phyloP scores from a whole-genome alignment of 2,329 filamentous ascomycete species.

The Sphaerulina musiva region DNA sequence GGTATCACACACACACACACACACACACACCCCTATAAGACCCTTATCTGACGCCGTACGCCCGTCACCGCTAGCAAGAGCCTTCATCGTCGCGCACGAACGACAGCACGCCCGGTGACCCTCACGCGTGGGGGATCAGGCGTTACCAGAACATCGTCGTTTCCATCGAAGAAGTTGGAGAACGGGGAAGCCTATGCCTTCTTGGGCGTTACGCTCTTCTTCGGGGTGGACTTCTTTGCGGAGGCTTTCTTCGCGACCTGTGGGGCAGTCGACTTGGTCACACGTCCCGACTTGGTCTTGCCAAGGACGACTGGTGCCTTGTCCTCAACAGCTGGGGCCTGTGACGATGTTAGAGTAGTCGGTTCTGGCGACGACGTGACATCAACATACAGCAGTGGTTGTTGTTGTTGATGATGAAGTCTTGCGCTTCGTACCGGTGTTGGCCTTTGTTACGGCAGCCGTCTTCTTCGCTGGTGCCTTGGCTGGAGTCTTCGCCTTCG shows the following conservation, averaged over 20 bases:
- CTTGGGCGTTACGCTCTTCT: constrained; percentile 35
- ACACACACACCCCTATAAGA: constrained; percentile 9
- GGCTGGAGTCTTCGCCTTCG: constrained; percentile 40
- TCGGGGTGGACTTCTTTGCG: constrained; percentile 35
- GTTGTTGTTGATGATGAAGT: constrained; percentile 21
- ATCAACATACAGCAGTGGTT: constrained; percentile 25
- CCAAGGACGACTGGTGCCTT: constrained; percentile 60
- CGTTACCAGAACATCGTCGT: neutral
- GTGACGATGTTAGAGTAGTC: constrained; percentile 16
- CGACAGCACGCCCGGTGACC: neutral
- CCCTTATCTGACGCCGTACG: constrained; percentile 14
- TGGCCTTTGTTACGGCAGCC: constrained; percentile 36
- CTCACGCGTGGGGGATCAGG: no score
- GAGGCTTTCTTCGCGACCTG: constrained; percentile 40
- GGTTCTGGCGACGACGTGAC: neutral
- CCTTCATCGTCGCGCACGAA: constrained; percentile 1
- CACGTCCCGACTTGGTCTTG: constrained; percentile 82
- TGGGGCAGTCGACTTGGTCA: constrained; percentile 61
- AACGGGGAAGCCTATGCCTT: constrained; percentile 22
- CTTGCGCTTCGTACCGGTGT: constrained; percentile 44
- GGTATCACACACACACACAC: constrained; percentile 9
- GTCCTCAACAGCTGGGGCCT: constrained; percentile 62
- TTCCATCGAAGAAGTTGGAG: constrained; percentile 8
- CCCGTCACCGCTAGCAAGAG: constrained; percentile 1
- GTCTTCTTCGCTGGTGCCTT: constrained; percentile 24